Evolutionary conservation across 1,284 basidiomycete genomes (phyloP).

Genomic region (Pseudozyma tsukubaensis): DNA sequence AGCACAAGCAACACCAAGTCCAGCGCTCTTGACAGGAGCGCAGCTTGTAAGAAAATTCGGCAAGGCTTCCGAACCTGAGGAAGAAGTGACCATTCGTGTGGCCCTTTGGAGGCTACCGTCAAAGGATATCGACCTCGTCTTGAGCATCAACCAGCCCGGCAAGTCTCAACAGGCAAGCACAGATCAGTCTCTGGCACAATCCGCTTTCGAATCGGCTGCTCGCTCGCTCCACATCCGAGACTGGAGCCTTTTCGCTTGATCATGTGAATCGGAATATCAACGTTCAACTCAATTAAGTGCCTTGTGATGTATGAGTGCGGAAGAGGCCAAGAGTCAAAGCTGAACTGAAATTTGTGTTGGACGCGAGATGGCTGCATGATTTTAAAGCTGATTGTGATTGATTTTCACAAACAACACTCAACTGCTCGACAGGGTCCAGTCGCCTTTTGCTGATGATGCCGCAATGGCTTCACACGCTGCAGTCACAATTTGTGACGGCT

Average conservation of each 20-base stretch:
- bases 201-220: conserved; percentile 33
- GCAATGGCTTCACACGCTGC: conserved; percentile 4
- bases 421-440: conserved; percentile 13
- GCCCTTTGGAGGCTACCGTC: conserved; percentile 61
- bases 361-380: neutral
- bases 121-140: conserved; percentile 64
- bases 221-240: conserved; percentile 36
- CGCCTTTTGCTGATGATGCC: neutral
- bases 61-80: conserved; percentile 40
- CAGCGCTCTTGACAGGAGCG: conserved; percentile 49
- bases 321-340: neutral
- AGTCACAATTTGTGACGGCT: neutral
- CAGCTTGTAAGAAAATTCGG: conserved; percentile 65
- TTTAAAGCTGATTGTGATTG: conserved; percentile 5
- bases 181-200: conserved; percentile 13
- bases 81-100: conserved; percentile 57
- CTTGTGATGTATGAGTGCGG: neutral
- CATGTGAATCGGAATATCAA: neutral
- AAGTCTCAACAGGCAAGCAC: conserved; percentile 1
- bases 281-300: neutral
- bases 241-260: conserved; percentile 38
- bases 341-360: neutral
- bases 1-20: conserved; percentile 42
- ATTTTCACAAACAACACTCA: neutral
- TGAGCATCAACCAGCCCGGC: conserved; percentile 63